Conservation (phyloP, 1,284 basidiomycete genomes). For the Tilletiaria anomala region DNA sequence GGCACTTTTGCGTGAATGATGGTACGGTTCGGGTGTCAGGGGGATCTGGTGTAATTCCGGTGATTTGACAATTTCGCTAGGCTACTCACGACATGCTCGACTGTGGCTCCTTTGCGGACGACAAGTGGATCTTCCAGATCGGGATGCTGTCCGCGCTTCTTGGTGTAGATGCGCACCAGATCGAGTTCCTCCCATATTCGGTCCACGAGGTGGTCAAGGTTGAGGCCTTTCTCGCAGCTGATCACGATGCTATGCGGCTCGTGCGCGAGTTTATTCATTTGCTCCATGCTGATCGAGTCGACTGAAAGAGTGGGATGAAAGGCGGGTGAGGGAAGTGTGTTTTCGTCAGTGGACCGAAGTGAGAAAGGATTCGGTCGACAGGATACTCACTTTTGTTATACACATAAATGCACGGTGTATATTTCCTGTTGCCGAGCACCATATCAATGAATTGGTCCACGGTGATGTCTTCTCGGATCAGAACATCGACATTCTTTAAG, state of each 20-base stretch:
- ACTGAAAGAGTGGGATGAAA: conserved; percentile 8
- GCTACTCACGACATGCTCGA: conserved; percentile 75
- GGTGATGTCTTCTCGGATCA: conserved; percentile 49
- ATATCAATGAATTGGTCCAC: conserved; percentile 97
- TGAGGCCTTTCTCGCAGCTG: conserved; percentile 79
- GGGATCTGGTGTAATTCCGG: conserved; percentile 50
- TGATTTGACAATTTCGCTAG: conserved; percentile 7
- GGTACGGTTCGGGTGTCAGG: conserved; percentile 81
- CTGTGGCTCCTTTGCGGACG: conserved; percentile 74
- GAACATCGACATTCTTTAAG: conserved; percentile 22
- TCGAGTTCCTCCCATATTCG: conserved; percentile 55
- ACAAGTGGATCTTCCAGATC: conserved; percentile 87
- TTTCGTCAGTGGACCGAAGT: neutral
- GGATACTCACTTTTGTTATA: conserved; percentile 52
- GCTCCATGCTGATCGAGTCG: conserved; percentile 42
- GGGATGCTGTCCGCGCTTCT: conserved; percentile 75
- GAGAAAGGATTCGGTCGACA: too few species aligned
- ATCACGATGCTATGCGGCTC: conserved; percentile 81
- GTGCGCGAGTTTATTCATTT: conserved; percentile 72
- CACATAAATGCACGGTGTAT: conserved; percentile 77
- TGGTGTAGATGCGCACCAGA: conserved; percentile 60
- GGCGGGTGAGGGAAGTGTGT: neutral
- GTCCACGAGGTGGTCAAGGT: conserved; percentile 77
- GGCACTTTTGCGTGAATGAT: conserved; percentile 60
- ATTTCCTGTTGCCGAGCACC: conserved; percentile 83